phyloP scores from a whole-genome alignment of 1,284 basidiomycete species.

The Trichosporon sp. region DNA sequence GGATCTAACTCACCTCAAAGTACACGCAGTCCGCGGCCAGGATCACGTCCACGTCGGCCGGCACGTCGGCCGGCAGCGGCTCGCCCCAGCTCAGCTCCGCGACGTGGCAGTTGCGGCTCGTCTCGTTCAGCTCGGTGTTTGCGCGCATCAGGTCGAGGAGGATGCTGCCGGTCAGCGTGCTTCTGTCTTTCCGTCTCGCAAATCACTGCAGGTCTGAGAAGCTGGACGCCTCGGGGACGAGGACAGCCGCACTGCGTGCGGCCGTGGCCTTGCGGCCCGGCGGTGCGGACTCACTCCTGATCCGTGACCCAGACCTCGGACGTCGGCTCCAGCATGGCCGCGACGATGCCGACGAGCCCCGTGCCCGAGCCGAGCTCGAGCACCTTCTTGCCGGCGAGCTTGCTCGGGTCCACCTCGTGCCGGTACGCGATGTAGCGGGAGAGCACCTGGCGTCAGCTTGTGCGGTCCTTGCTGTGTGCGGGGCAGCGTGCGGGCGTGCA shows the following conservation, averaged over 20 bases:
- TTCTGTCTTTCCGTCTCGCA: not conserved
- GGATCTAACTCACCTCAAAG: constrained; percentile 58
- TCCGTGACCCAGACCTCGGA: constrained; percentile 73
- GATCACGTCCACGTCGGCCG: constrained; percentile 53
- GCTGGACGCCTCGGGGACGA: too few relatives aligned
- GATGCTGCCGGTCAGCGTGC: constrained; percentile 53
- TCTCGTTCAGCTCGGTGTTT: constrained; percentile 64
- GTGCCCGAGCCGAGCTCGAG: constrained; percentile 82
- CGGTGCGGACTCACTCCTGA: constrained; percentile 63
- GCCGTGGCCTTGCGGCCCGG: not conserved
- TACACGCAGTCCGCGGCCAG: constrained; percentile 92
- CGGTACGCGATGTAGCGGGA: constrained; percentile 65
- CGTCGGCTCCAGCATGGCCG: constrained; percentile 61
- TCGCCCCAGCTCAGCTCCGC: constrained; percentile 68
- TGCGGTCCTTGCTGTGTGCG: not conserved
- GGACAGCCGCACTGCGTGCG: too few relatives aligned
- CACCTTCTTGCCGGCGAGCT: constrained; percentile 58
- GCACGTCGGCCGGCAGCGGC: constrained; percentile 40
- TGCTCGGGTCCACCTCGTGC: constrained; percentile 47
- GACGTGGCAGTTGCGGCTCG: constrained; percentile 56
- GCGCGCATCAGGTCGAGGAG: constrained; percentile 68
- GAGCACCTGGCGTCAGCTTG: constrained; percentile 61
- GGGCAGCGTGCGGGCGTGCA: not conserved
- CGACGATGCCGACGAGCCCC: constrained; percentile 80
- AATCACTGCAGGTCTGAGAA: too few relatives aligned